Evolutionary conservation across 2,329 filamentous ascomycete genomes (phyloP).

Genomic region (Fusarium penzigii): DNA sequence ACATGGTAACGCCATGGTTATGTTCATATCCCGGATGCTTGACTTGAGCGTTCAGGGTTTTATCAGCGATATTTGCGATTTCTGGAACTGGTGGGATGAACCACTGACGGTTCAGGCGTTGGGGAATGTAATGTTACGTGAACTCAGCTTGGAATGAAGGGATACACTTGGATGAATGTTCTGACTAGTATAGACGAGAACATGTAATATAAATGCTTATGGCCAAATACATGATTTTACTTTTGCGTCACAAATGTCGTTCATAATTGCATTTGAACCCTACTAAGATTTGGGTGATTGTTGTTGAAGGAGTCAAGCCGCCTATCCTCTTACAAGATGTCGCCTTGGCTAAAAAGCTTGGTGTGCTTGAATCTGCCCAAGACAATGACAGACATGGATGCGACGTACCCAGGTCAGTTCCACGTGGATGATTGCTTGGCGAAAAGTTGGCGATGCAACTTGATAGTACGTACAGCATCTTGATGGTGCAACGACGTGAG

Average conservation of each 20-base stretch:
- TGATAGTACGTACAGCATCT: too few relatives aligned
- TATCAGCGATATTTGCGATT: background rate
- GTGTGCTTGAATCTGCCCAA: background rate
- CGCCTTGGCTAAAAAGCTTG: background rate
- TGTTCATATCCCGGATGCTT: background rate
- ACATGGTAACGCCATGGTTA: background rate
- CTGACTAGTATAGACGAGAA: background rate
- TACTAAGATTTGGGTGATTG: too few relatives aligned
- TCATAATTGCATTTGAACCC: too few relatives aligned
- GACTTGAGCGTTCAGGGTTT: background rate
- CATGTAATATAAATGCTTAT: background rate
- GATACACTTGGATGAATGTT: background rate
- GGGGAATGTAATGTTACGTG: too few relatives aligned
- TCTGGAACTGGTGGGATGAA: background rate
- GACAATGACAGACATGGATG: background rate
- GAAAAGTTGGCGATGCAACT: background rate
- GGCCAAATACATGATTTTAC: background rate
- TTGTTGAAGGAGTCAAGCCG: too few relatives aligned
- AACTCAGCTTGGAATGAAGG: background rate
- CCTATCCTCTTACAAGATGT: too few relatives aligned
- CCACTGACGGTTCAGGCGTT: background rate
- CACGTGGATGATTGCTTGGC: constrained; percentile 8
- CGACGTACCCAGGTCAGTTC: background rate
- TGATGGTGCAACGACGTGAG: background rate
- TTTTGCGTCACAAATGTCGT: too few relatives aligned